Conservation (phyloP, 495 filamentous ascomycete genomes). For the Aspergillus leporis region DNA sequence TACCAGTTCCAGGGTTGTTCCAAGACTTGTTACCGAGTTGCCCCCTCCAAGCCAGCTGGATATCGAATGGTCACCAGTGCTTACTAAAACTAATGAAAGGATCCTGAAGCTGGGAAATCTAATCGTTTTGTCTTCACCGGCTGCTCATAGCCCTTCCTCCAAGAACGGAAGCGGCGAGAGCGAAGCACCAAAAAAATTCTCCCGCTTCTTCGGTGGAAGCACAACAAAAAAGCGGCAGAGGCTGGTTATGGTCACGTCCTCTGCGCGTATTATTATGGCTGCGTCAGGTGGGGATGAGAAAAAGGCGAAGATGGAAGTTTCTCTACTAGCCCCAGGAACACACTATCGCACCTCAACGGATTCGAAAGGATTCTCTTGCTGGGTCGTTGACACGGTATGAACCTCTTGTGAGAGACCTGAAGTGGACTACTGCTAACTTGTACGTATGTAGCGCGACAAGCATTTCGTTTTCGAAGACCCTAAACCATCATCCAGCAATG, state of each 20-base stretch:
- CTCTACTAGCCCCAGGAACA: slow-evolving; percentile 69
- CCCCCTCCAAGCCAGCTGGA: slow-evolving; percentile 95
- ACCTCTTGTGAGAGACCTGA: neutral
- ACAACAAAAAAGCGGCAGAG: slow-evolving; percentile 90
- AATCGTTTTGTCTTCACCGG: slow-evolving; percentile 74
- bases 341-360: slow-evolving; percentile 78
- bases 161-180: slow-evolving; percentile 59
- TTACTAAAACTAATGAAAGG: slow-evolving; percentile 86
- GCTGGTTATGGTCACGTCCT: slow-evolving; percentile 93
- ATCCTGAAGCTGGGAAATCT: slow-evolving; percentile 94
- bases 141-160: slow-evolving; percentile 65
- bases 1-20: slow-evolving; percentile 57
- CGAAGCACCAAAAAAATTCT: slow-evolving; percentile 78
- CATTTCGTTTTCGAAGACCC: slow-evolving; percentile 92
- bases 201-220: slow-evolving; percentile 87
- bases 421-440: slow-evolving; percentile 16
- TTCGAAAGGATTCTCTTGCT: slow-evolving; percentile 78
- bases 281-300: slow-evolving; percentile 96
- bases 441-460: slow-evolving; percentile 68
- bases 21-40: slow-evolving; percentile 89
- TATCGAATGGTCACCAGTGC: slow-evolving; percentile 97
- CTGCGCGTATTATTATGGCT: slow-evolving; percentile 82
- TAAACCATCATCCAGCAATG: slow-evolving; percentile 59
- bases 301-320: slow-evolving; percentile 87
- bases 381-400: slow-evolving; percentile 93